A percentile compares a stretch with the other conserved stretches of the same genome.
These are phyloP conservation scores for Xylaria sp. DNA, from an alignment of 2,329 filamentous ascomycete genomes.

Conservation along the genomic window DNA sequence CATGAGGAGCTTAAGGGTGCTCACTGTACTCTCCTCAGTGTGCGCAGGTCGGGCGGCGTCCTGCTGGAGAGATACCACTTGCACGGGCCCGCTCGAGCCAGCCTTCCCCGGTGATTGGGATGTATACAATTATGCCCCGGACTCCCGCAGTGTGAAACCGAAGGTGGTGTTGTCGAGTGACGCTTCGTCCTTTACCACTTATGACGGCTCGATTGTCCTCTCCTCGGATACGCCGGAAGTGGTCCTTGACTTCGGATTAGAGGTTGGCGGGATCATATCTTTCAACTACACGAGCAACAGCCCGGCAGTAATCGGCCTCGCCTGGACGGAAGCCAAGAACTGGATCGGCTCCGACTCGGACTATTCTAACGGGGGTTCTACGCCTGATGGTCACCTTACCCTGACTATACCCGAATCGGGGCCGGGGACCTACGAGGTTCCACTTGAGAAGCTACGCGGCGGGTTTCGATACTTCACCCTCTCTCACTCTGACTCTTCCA, in stretches of 20 bases:
- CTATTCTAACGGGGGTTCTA: conserved; percentile 57
- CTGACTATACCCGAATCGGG: conserved; percentile 49
- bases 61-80: conserved; percentile 25
- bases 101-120: conserved; percentile 29
- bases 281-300: conserved; percentile 59
- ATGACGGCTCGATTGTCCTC: conserved; percentile 1
- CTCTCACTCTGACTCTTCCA: conserved; percentile 37
- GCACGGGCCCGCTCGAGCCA: conserved; percentile 17
- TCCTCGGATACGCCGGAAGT: neutral
- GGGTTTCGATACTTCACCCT: conserved; percentile 63
- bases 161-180: conserved; percentile 12
- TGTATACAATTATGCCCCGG: conserved; percentile 21
- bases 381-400: conserved; percentile 59
- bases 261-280: conserved; percentile 66
- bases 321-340: conserved; percentile 60
- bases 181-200: neutral
- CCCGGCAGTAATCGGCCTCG: conserved; percentile 54
- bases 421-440: conserved; percentile 46
- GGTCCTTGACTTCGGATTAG: conserved; percentile 68
- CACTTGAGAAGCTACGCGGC: conserved; percentile 57
- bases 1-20: conserved; percentile 1
- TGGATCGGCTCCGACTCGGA: conserved; percentile 60
- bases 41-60: conserved; percentile 2
- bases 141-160: conserved; percentile 18
- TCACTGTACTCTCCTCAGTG: neutral